These are phyloP conservation scores for Melanogaster broomeanus DNA, from an alignment of 768 basidiomycete species.

Conservation along the genomic window DNA sequence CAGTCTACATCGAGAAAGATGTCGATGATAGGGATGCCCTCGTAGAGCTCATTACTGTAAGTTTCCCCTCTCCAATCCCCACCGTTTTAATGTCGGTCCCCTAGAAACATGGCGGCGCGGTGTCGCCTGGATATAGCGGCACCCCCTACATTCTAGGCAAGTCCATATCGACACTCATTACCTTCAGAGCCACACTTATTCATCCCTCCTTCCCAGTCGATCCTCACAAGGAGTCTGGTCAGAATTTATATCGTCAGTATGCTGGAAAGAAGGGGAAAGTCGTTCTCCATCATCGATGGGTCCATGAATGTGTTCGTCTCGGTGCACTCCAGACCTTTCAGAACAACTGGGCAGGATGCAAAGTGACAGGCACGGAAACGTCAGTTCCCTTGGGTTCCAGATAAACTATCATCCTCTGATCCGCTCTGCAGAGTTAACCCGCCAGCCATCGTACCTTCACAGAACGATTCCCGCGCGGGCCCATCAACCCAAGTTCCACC, in stretches of 20 bases:
- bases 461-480: slow-evolving; percentile 22
- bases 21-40: slow-evolving; percentile 69
- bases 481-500: slow-evolving; percentile 26
- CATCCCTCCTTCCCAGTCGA: slow-evolving; percentile 55
- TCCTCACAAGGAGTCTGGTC: slow-evolving; percentile 75
- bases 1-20: slow-evolving; percentile 80
- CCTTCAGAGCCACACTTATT: slow-evolving; percentile 3
- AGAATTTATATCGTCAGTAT: slow-evolving; percentile 80
- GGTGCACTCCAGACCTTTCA: slow-evolving; percentile 73
- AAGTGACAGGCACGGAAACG: slow-evolving; percentile 75
- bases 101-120: slow-evolving; percentile 77
- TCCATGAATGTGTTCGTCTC: slow-evolving; percentile 72
- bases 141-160: slow-evolving; percentile 79
- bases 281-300: slow-evolving; percentile 73
- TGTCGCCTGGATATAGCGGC: slow-evolving; percentile 75
- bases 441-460: slow-evolving; percentile 16
- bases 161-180: slow-evolving; percentile 23
- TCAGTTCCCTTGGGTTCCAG: slow-evolving; percentile 35
- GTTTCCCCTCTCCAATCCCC: slow-evolving; percentile 29
- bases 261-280: slow-evolving; percentile 78
- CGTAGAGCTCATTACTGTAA: slow-evolving; percentile 64
- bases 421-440: slow-evolving; percentile 25
- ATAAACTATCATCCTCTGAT: not conserved
- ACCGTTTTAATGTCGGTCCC: slow-evolving; percentile 8
- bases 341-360: slow-evolving; percentile 79